phyloP scores from a whole-genome alignment of 163 green algal genomes.

The Coccomyxa subellipsoidea region DNA sequence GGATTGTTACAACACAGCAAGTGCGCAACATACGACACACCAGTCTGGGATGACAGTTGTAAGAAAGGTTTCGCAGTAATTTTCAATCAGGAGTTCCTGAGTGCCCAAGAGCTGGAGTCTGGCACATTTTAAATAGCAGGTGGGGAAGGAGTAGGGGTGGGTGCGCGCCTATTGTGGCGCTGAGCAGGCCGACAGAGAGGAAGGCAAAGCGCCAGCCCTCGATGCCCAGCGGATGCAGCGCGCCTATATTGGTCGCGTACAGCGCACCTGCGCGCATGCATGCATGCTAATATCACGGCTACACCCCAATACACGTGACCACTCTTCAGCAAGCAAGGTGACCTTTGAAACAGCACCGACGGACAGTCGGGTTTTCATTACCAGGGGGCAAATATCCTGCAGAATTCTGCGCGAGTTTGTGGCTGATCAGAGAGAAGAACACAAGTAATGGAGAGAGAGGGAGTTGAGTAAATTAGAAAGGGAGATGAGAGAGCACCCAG shows the following conservation, averaged over 20 bases:
- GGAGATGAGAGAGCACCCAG: constrained; percentile 32
- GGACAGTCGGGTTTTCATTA: too few species aligned
- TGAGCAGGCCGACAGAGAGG: constrained; percentile 48
- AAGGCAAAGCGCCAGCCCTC: constrained; percentile 81
- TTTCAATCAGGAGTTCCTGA: too few species aligned
- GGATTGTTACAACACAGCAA: too few species aligned
- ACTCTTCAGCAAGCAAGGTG: not conserved
- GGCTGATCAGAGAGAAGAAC: not conserved
- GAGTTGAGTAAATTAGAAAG: too few species aligned
- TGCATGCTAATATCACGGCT: too few species aligned
- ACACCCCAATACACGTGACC: not conserved
- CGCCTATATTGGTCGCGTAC: constrained; percentile 67
- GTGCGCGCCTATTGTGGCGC: constrained; percentile 34
- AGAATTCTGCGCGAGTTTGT: not conserved
- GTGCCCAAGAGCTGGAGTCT: too few species aligned
- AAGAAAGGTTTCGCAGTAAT: too few species aligned
- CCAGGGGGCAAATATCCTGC: too few species aligned
- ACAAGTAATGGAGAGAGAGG: too few species aligned
- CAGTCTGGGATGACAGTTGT: too few species aligned
- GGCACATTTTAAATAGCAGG: too few species aligned
- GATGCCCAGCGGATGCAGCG: constrained; percentile 34
- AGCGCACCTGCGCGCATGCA: constrained; percentile 27
- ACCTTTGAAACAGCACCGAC: not conserved
- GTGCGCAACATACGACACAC: too few species aligned
- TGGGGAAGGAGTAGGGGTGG: constrained; percentile 39